phyloP scores from a whole-genome alignment of 352 stramenopile genomes.

The Phytophthora capsici region DNA sequence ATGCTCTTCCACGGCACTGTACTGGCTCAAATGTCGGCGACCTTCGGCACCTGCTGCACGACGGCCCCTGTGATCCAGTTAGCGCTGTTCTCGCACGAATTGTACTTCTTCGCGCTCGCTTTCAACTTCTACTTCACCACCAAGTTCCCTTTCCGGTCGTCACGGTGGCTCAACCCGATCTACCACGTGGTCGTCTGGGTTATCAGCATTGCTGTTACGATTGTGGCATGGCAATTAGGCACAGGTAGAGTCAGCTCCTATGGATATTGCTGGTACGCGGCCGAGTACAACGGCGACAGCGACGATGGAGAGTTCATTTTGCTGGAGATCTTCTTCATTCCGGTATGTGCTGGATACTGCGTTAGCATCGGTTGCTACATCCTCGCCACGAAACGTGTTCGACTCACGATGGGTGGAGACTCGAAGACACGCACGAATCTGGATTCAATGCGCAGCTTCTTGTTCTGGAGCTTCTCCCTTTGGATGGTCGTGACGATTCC shows the following conservation, averaged over 20 bases:
- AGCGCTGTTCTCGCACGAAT: constrained; percentile 76
- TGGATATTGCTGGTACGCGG: constrained; percentile 85
- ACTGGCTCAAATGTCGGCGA: constrained; percentile 50
- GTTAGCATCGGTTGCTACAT: constrained; percentile 81
- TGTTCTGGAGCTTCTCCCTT: constrained; percentile 76
- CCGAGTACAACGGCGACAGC: constrained; percentile 28
- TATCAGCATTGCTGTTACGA: constrained; percentile 53
- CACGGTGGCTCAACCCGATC: constrained; percentile 66
- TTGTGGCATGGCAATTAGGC: constrained; percentile 55
- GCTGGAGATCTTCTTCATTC: constrained; percentile 72
- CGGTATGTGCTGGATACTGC: constrained; percentile 59
- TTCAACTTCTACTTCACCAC: constrained; percentile 90
- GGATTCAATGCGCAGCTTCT: constrained; percentile 79
- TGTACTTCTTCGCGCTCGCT: constrained; percentile 87
- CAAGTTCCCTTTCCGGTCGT: constrained; percentile 86
- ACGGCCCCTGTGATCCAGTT: constrained; percentile 73
- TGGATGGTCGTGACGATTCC: constrained; percentile 74
- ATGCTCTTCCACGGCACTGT: constrained; percentile 83
- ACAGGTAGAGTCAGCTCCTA: constrained; percentile 69
- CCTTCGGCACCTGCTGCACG: constrained; percentile 67
- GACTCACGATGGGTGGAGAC: constrained; percentile 51
- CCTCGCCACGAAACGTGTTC: constrained; percentile 72
- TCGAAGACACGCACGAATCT: constrained; percentile 71
- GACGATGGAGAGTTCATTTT: constrained; percentile 64
- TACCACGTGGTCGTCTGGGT: constrained; percentile 80